Evolutionary conservation across 2,329 filamentous ascomycete genomes (phyloP).

Genomic region (Talaromyces atroroseus): DNA sequence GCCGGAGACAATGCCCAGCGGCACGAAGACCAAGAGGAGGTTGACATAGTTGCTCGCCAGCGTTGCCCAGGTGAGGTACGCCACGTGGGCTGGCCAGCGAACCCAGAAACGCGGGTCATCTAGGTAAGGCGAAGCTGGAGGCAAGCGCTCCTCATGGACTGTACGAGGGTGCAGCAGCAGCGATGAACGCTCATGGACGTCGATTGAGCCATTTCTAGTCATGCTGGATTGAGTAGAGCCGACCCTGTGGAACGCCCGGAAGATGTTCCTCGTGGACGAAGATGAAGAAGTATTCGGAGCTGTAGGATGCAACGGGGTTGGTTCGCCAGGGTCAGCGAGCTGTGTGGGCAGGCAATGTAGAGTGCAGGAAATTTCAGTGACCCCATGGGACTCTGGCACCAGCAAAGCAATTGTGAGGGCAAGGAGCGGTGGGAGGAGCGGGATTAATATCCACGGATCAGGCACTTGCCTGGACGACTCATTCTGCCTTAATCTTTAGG

Average conservation of each 20-base stretch:
- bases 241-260: slow-evolving; percentile 4
- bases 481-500: slow-evolving; percentile 3
- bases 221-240: slow-evolving; percentile 21
- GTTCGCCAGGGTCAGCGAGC: not conserved
- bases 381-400: not conserved
- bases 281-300: not conserved
- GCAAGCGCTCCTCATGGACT: not conserved
- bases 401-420: not conserved
- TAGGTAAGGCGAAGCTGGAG: slow-evolving; percentile 22
- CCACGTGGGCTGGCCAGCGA: slow-evolving; percentile 34
- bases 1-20: slow-evolving; percentile 58
- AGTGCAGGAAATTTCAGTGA: not conserved
- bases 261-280: slow-evolving; percentile 3
- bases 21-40: slow-evolving; percentile 59
- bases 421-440: not conserved
- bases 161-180: slow-evolving; percentile 24
- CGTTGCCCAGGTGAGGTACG: slow-evolving; percentile 39
- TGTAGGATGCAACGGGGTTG: not conserved
- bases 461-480: slow-evolving; percentile 1
- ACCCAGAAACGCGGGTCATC: slow-evolving; percentile 35
- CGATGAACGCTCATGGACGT: slow-evolving; percentile 32
- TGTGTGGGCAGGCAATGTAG: not conserved
- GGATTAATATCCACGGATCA: not conserved
- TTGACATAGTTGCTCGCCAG: slow-evolving; percentile 52
- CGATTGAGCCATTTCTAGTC: slow-evolving; percentile 29